Conservation (phyloP, 345 rosid genomes). For the Melastoma malabathricum region DNA sequence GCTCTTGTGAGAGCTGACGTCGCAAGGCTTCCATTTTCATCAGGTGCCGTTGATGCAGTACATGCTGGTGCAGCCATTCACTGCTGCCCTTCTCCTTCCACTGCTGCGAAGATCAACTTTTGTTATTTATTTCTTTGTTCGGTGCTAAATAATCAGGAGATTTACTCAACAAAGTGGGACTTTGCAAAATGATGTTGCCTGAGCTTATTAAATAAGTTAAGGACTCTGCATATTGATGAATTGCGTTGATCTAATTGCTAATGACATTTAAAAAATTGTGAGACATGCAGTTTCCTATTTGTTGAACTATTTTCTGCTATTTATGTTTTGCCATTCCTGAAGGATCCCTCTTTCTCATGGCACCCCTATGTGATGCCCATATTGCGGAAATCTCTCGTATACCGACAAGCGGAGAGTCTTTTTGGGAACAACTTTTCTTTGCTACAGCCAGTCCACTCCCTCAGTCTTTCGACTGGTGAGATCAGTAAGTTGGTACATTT, state of each 20-base stretch:
- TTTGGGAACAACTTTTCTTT: constrained; percentile 84
- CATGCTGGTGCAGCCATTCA: constrained; percentile 97
- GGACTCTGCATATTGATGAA: too few species aligned
- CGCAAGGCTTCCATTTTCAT: constrained; percentile 73
- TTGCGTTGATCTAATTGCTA: too few species aligned
- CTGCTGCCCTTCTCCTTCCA: constrained; percentile 95
- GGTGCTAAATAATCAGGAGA: too few species aligned
- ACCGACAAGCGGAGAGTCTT: constrained; percentile 71
- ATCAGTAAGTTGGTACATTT: constrained; percentile 28
- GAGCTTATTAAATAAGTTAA: too few species aligned
- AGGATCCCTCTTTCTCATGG: too few species aligned
- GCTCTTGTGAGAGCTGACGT: constrained; percentile 93
- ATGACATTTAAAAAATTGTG: too few species aligned
- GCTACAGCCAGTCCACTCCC: constrained; percentile 47
- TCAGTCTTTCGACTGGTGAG: constrained; percentile 35
- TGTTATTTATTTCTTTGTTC: too few species aligned
- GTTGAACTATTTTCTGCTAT: too few species aligned
- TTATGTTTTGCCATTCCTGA: too few species aligned
- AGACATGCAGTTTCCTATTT: too few species aligned
- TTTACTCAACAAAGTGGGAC: too few species aligned
- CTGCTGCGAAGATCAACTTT: constrained; percentile 41
- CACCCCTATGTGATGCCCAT: constrained; percentile 10
- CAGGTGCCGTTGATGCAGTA: constrained; percentile 74
- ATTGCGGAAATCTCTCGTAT: constrained; percentile 82
- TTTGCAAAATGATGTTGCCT: too few species aligned